phyloP scores from a whole-genome alignment of 2,329 filamentous ascomycete species.

The Diaporthe eres region DNA sequence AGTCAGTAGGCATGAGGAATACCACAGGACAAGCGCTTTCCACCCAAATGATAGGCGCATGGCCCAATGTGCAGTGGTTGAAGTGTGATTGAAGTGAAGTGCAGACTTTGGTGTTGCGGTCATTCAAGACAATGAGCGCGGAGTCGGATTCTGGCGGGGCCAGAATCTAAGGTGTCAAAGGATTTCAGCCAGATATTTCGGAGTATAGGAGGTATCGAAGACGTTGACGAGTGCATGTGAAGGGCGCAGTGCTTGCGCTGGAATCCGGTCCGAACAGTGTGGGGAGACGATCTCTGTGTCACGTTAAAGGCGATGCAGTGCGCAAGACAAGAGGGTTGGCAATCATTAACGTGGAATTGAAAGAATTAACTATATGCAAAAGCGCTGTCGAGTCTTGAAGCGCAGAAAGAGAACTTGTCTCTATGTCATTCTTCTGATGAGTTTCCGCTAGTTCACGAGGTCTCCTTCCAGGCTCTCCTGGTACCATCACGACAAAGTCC shows the following conservation, averaged over 20 bases:
- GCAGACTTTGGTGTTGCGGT: background rate
- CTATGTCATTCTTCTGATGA: background rate
- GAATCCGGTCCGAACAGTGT: too few species aligned
- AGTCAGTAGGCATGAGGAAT: too few species aligned
- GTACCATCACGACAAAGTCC: background rate
- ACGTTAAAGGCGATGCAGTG: background rate
- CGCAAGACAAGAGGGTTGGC: background rate
- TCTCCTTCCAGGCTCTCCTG: background rate
- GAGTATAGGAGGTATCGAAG: background rate
- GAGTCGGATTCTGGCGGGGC: background rate
- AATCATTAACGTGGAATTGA: background rate
- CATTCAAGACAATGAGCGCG: too few species aligned
- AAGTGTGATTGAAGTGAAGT: background rate
- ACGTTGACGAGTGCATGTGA: background rate
- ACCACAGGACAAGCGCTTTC: too few species aligned
- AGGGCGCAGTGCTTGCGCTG: background rate
- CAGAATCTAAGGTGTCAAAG: background rate
- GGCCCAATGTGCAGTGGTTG: background rate
- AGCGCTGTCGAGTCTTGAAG: background rate
- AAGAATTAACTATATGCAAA: constrained; percentile 14
- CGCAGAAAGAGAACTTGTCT: background rate
- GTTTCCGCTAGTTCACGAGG: background rate
- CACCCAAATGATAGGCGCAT: too few species aligned
- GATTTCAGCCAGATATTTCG: background rate
- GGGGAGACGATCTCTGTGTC: background rate